Evolutionary conservation across 2,329 filamentous ascomycete species (phyloP).

Genomic region (Aspergillus luchuensis): DNA sequence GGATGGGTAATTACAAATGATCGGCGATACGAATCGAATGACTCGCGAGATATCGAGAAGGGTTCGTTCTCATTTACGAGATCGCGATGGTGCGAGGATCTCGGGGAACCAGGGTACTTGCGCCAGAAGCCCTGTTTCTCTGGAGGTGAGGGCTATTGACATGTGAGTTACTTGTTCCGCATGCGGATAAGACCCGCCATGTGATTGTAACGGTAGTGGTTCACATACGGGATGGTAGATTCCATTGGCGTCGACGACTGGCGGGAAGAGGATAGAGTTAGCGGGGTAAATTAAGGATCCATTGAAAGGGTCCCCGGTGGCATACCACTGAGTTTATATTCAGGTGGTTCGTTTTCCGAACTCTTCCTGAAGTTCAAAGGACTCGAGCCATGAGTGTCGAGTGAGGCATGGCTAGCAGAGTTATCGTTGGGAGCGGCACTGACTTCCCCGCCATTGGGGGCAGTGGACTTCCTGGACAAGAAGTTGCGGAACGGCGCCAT

Average conservation of each 20-base stretch:
- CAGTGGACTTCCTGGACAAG: constrained; percentile 63
- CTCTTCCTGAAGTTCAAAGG: constrained; percentile 62
- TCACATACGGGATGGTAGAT: constrained; percentile 81
- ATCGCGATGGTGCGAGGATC: constrained; percentile 61
- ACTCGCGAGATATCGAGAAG: constrained; percentile 93
- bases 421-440: constrained; percentile 57
- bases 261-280: constrained; percentile 32
- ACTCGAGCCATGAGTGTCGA: constrained; percentile 47
- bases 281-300: constrained; percentile 3
- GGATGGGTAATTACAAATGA: constrained; percentile 72
- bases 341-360: constrained; percentile 67
- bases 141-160: constrained; percentile 74
- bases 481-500: constrained; percentile 74
- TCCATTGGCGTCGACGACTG: constrained; percentile 94
- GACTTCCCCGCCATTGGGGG: constrained; percentile 38
- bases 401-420: constrained; percentile 41
- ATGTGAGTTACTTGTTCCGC: constrained; percentile 8
- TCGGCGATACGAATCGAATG: constrained; percentile 92
- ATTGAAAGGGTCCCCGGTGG: background rate
- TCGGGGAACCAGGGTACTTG: constrained; percentile 51
- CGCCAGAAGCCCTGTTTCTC: constrained; percentile 83
- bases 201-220: background rate
- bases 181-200: background rate
- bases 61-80: constrained; percentile 82
- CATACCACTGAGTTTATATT: constrained; percentile 81